A percentile compares a stretch with the other conserved stretches of the same genome.
Evolutionary conservation across 495 filamentous ascomycete genomes (phyloP).

Genomic region (Talaromyces thailandensis): DNA sequence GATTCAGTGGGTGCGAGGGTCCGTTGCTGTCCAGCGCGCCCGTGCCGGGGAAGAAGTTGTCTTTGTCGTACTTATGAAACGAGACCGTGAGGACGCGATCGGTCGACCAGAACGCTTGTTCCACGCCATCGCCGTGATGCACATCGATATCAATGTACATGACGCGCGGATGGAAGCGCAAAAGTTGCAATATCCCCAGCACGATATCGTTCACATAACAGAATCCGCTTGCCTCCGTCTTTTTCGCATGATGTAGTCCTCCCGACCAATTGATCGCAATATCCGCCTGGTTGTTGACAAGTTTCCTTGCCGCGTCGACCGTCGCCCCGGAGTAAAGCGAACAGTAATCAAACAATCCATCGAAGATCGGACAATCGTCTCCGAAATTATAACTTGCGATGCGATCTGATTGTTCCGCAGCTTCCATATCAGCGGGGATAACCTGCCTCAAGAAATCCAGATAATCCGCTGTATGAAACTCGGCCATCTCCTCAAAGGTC

Average conservation of each 20-base stretch:
- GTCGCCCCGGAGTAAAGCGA: constrained; percentile 86
- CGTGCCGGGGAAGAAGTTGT: constrained; percentile 66
- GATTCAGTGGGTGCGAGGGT: constrained; percentile 48
- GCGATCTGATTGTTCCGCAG: constrained; percentile 29
- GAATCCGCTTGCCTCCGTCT: constrained; percentile 86
- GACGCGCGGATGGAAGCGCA: constrained; percentile 80
- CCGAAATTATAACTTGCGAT: constrained; percentile 68
- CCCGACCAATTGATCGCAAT: constrained; percentile 99
- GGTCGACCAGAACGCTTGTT: constrained; percentile 94
- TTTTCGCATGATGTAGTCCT: constrained; percentile 95
- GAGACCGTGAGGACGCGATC: constrained; percentile 94
- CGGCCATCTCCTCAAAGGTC: constrained; percentile 74
- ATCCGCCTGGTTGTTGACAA: constrained; percentile 76
- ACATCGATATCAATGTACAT: constrained; percentile 98
- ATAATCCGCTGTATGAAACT: constrained; percentile 85
- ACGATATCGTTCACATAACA: constrained; percentile 99
- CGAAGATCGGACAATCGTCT: constrained; percentile 93
- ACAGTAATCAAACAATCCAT: constrained; percentile 91
- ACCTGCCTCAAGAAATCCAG: constrained; percentile 65
- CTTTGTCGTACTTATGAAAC: constrained; percentile 91
- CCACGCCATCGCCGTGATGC: constrained; percentile 94
- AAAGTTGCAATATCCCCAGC: constrained; percentile 81
- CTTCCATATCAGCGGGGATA: constrained; percentile 37
- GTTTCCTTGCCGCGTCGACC: constrained; percentile 83
- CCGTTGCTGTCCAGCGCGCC: constrained; percentile 51